Evolutionary conservation across 345 rosid species (phyloP).

Genomic region (Clarkia xantiana): DNA sequence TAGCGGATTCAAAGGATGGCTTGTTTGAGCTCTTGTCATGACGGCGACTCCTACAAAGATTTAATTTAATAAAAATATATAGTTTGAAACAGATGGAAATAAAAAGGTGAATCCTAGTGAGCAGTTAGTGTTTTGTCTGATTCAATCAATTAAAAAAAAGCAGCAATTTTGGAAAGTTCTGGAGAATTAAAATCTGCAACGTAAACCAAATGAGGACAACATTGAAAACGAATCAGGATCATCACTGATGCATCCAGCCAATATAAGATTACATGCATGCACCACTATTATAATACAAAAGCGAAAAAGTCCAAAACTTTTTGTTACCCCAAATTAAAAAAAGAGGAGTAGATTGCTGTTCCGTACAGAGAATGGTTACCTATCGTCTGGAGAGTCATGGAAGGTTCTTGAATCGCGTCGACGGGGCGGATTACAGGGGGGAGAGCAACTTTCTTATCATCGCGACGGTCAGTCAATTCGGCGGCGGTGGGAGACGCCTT

Average conservation of each 20-base stretch:
- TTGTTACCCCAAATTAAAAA: not conserved
- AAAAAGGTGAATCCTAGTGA: not conserved
- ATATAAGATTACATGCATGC: not conserved
- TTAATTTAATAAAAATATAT: constrained; percentile 8
- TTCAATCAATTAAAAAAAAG: not conserved
- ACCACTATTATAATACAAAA: not conserved
- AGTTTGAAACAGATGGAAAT: constrained; percentile 3
- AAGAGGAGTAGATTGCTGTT: not conserved
- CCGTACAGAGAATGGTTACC: constrained; percentile 17
- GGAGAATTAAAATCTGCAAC: not conserved
- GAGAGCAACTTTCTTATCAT: constrained; percentile 26
- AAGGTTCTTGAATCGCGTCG: constrained; percentile 43
- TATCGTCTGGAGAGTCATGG: constrained; percentile 39
- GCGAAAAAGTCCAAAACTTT: constrained; percentile 1
- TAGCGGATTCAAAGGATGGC: constrained; percentile 82
- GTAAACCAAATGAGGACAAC: not conserved
- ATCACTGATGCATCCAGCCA: not conserved
- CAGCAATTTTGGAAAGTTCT: not conserved
- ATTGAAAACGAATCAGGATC: not conserved
- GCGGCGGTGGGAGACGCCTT: constrained; percentile 21
- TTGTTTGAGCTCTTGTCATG: constrained; percentile 65
- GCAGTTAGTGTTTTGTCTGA: no score
- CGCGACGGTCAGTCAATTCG: constrained; percentile 24
- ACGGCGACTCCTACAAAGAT: constrained; percentile 33
- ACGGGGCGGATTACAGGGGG: constrained; percentile 46